These are phyloP conservation scores for Mortierella sp. DNA, from an alignment of 371 early-diverging fungal genomes.

Conservation along the genomic window DNA sequence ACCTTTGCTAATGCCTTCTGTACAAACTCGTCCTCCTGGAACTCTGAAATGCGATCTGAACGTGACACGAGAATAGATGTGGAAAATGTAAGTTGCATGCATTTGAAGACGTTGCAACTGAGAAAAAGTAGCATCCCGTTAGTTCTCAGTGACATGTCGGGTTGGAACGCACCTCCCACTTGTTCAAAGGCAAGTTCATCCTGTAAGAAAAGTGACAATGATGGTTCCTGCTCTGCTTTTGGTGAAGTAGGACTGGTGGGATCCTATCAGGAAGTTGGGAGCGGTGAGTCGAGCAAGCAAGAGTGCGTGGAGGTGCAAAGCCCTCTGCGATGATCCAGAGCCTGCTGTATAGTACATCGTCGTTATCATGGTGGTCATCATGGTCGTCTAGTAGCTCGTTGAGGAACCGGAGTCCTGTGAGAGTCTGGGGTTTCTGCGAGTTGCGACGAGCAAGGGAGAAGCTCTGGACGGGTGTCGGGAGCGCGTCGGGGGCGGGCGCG, in stretches of 20 bases:
- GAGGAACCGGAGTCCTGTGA: constrained; percentile 48
- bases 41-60: constrained; percentile 68
- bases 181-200: constrained; percentile 52
- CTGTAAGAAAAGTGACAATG: constrained; percentile 29
- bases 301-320: too few relatives aligned
- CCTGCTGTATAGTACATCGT: not conserved
- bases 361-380: constrained; percentile 32
- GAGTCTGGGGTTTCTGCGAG: constrained; percentile 46
- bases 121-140: too few relatives aligned
- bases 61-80: not conserved
- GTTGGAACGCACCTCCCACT: constrained; percentile 34
- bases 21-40: constrained; percentile 84
- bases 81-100: not conserved
- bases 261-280: constrained; percentile 8
- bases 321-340: too few relatives aligned
- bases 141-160: too few relatives aligned
- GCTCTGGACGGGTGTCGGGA: constrained; percentile 13
- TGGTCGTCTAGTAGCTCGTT: constrained; percentile 45
- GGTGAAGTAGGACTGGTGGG: constrained; percentile 11
- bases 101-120: too few relatives aligned
- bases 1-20: constrained; percentile 79
- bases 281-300: not conserved
- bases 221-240: constrained; percentile 29
- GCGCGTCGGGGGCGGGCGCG: constrained; percentile 2
- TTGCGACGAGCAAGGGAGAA: constrained; percentile 17